Evolutionary conservation across 23 red algal genomes (phyloP).

Genomic region (Gracilaria vermiculophylla): DNA sequence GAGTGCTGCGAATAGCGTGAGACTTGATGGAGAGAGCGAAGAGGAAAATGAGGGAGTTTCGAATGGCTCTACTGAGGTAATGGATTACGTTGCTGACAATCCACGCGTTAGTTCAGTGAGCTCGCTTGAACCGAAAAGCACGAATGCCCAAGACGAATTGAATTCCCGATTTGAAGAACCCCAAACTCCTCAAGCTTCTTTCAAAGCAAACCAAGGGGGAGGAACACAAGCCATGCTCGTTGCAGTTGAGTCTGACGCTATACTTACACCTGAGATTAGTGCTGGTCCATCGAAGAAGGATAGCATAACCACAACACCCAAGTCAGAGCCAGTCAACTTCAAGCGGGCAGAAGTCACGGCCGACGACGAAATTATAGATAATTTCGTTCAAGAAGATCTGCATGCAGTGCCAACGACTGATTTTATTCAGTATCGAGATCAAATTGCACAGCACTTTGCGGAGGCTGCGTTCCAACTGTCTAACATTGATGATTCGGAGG

Average conservation of each 20-base stretch:
- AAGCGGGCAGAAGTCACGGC: not conserved
- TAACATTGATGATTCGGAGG: not conserved
- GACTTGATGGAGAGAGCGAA: not conserved
- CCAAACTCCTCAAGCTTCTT: not conserved
- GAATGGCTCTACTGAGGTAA: not conserved
- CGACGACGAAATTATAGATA: not conserved
- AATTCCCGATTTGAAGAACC: not conserved
- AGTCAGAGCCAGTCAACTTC: not conserved
- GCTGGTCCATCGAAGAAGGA: not conserved
- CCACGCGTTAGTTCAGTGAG: slow-evolving; percentile 30
- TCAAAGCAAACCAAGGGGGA: not conserved
- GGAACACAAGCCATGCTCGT: not conserved
- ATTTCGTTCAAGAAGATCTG: slow-evolving; percentile 11
- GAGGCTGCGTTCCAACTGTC: slow-evolving; percentile 17
- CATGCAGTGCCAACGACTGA: slow-evolving; percentile 2
- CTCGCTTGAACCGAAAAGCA: slow-evolving; percentile 10
- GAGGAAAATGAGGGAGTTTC: not conserved
- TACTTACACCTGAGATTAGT: not conserved
- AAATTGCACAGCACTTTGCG: slow-evolving; percentile 2
- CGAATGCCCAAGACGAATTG: not conserved
- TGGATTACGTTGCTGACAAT: not conserved
- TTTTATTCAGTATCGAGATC: slow-evolving; percentile 17
- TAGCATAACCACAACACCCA: not conserved
- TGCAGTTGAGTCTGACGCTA: not conserved
- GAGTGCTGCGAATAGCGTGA: slow-evolving; percentile 1